Evolutionary conservation across 2,329 filamentous ascomycete species (phyloP).

Genomic region (Hymenotorrendiella dingleyae): DNA sequence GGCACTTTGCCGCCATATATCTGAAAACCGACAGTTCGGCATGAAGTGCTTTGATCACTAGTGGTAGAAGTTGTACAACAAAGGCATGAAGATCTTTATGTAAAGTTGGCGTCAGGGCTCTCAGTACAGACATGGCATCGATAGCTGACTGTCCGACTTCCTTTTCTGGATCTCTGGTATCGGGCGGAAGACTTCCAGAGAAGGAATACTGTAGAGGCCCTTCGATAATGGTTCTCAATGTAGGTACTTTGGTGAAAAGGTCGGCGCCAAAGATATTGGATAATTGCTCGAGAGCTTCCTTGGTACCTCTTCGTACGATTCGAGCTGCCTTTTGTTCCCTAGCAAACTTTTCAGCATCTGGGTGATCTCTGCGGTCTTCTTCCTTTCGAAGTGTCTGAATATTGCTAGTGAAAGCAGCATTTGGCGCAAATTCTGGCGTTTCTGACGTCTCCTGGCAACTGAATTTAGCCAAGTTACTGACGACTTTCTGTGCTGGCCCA

Average conservation of each 20-base stretch:
- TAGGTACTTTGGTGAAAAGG: conserved; percentile 79
- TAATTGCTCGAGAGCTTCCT: conserved; percentile 86
- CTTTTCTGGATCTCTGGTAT: conserved; percentile 67
- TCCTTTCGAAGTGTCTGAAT: conserved; percentile 96
- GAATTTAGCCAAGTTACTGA: conserved; percentile 93
- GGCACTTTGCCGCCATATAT: conserved; percentile 94
- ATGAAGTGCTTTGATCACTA: conserved; percentile 81
- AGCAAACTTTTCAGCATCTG: conserved; percentile 85
- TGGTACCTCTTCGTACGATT: conserved; percentile 86
- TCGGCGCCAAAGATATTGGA: conserved; percentile 71
- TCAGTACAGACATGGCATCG: conserved; percentile 86
- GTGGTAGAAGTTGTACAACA: conserved; percentile 74
- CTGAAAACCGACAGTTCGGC: conserved; percentile 86
- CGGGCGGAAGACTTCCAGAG: conserved; percentile 60
- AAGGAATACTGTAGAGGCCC: conserved; percentile 72
- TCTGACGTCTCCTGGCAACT: conserved; percentile 97
- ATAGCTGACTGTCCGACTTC: conserved; percentile 86
- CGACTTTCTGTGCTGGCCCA: conserved; percentile 90
- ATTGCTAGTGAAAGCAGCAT: conserved; percentile 69
- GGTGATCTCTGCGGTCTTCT: conserved; percentile 88
- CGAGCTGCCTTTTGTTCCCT: conserved; percentile 82
- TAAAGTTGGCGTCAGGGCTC: conserved; percentile 89
- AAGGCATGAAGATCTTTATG: conserved; percentile 70
- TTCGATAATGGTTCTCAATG: conserved; percentile 75
- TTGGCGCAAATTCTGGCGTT: conserved; percentile 87